Conservation (phyloP, 2,329 filamentous ascomycete genomes). For the Penicillium sp. region DNA sequence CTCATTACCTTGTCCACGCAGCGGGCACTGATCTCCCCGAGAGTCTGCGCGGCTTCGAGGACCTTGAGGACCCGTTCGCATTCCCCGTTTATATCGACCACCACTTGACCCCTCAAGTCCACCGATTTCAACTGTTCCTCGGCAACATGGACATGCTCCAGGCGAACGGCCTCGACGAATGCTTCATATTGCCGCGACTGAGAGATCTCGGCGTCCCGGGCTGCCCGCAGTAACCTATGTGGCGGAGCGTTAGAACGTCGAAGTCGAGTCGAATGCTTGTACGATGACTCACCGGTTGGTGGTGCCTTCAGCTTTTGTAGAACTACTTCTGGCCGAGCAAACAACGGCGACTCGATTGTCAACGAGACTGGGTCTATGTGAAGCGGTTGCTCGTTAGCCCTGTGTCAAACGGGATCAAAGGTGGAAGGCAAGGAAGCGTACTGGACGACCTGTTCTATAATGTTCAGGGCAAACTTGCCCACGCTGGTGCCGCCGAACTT, state of each 20-base stretch:
- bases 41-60: slow-evolving; percentile 60
- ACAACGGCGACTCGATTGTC: slow-evolving; percentile 82
- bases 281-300: slow-evolving; percentile 77
- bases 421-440: slow-evolving; percentile 34
- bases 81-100: slow-evolving; percentile 69
- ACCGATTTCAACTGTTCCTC: slow-evolving; percentile 60
- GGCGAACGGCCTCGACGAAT: slow-evolving; percentile 76
- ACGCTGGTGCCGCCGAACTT: slow-evolving; percentile 96
- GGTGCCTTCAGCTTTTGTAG: slow-evolving; percentile 90
- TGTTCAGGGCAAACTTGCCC: slow-evolving; percentile 83
- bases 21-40: slow-evolving; percentile 69
- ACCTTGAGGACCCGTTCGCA: slow-evolving; percentile 79
- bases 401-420: neutral
- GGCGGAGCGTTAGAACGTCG: neutral
- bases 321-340: slow-evolving; percentile 91
- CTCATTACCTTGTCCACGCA: slow-evolving; percentile 87
- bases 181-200: slow-evolving; percentile 61
- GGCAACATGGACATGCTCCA: slow-evolving; percentile 76
- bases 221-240: slow-evolving; percentile 47
- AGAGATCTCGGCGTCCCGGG: slow-evolving; percentile 49
- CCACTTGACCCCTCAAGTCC: slow-evolving; percentile 58
- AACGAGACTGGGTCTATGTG: slow-evolving; percentile 57
- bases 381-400: neutral
- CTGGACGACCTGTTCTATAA: slow-evolving; percentile 69
- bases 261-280: neutral